Evolutionary conservation across 352 stramenopile species (phyloP).

Genomic region (Globisporangium parvum): DNA sequence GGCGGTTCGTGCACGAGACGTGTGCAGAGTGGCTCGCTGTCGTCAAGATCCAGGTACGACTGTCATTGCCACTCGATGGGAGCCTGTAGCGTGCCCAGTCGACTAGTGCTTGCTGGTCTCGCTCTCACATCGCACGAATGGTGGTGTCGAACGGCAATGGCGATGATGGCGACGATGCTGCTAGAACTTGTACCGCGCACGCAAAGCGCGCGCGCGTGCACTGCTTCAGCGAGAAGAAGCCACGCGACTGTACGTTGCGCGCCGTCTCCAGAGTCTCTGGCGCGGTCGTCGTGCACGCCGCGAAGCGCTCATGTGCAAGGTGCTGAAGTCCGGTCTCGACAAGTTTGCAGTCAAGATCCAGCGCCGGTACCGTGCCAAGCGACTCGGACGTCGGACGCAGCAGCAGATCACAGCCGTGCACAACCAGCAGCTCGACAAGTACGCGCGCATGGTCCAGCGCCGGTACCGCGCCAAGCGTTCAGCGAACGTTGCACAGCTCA

Average conservation of each 20-base stretch:
- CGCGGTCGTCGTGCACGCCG: slow-evolving; percentile 41
- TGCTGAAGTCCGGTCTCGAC: slow-evolving; percentile 40
- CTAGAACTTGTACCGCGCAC: slow-evolving; percentile 56
- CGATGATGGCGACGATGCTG: not conserved
- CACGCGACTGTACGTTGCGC: slow-evolving; percentile 31
- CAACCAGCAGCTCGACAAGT: slow-evolving; percentile 40
- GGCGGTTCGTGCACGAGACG: slow-evolving; percentile 51
- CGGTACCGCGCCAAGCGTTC: slow-evolving; percentile 50
- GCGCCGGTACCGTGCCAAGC: slow-evolving; percentile 46
- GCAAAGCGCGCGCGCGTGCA: slow-evolving; percentile 28
- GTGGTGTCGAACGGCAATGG: no score
- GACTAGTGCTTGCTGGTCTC: no score
- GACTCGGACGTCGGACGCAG: slow-evolving; percentile 21
- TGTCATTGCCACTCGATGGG: not conserved
- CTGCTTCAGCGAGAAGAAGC: slow-evolving; percentile 31
- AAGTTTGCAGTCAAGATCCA: slow-evolving; percentile 62
- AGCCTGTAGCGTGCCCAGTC: not conserved
- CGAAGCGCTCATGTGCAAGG: slow-evolving; percentile 34
- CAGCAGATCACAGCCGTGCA: slow-evolving; percentile 32
- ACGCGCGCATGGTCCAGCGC: slow-evolving; percentile 45
- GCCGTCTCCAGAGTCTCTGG: slow-evolving; percentile 64
- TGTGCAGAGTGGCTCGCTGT: slow-evolving; percentile 49
- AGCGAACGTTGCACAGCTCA: slow-evolving; percentile 27
- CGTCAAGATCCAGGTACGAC: slow-evolving; percentile 46
- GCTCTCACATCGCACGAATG: not conserved